These are phyloP conservation scores for Conticribra weissflogii DNA, from an alignment of 108 stramenopile species.

Conservation along the genomic window DNA sequence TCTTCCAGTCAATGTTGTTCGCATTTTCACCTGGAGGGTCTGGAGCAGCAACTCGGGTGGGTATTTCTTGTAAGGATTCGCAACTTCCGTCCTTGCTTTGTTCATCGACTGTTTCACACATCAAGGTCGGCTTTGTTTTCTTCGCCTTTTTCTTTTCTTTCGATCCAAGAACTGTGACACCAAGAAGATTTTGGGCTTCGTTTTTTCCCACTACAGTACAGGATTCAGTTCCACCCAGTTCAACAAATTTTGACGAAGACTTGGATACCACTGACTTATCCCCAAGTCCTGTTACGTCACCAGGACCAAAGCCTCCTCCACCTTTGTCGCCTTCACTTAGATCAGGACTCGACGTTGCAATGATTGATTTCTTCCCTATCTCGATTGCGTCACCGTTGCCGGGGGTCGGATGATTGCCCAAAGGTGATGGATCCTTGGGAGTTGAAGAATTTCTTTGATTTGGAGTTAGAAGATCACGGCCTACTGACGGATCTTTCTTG, in stretches of 20 bases:
- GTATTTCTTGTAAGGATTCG: conserved; percentile 3
- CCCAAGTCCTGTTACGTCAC: conserved; percentile 9
- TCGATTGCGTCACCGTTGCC: not conserved
- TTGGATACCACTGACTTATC: conserved; percentile 33
- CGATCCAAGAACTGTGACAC: conserved; percentile 38
- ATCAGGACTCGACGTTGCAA: conserved; percentile 28
- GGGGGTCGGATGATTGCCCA: not conserved
- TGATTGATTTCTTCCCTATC: not conserved
- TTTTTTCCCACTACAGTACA: conserved; percentile 14
- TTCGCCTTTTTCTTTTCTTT: conserved; percentile 26
- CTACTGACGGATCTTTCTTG: not conserved
- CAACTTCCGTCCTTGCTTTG: conserved; percentile 16
- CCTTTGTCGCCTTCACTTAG: conserved; percentile 44
- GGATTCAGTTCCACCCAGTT: conserved; percentile 14
- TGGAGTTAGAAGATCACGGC: not conserved
- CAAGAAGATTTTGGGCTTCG: conserved; percentile 22
- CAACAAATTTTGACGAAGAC: conserved; percentile 40
- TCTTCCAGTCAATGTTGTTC: not conserved
- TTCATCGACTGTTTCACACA: conserved; percentile 31
- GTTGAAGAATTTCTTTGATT: not conserved
- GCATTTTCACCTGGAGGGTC: conserved; percentile 17
- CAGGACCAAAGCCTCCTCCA: conserved; percentile 26
- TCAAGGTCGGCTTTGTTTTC: not conserved
- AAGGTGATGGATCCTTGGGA: not conserved
- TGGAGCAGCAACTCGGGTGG: conserved; percentile 4